These are phyloP conservation scores for Kodamaea lidongshanica DNA, from an alignment of 805 yeast species.

Conservation along the genomic window DNA sequence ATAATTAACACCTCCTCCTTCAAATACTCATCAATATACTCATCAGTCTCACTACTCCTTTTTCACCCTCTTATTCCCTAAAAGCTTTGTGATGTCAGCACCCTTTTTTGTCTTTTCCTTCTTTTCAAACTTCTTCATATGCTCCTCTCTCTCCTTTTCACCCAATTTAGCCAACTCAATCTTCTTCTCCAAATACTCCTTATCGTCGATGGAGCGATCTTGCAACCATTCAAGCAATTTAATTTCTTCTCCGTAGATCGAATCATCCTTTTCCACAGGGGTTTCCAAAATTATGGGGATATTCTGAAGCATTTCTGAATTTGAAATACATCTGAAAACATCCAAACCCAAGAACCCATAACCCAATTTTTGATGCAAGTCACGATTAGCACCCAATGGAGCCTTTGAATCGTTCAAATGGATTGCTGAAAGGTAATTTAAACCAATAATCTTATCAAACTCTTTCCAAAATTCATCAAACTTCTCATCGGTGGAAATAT, in stretches of 20 bases:
- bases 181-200: conserved; percentile 46
- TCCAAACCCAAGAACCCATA: conserved; percentile 86
- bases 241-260: conserved; percentile 72
- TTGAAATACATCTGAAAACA: conserved; percentile 71
- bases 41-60: conserved; percentile 6
- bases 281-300: conserved; percentile 87
- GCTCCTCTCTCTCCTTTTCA: conserved; percentile 62
- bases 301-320: conserved; percentile 50
- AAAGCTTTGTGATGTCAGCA: not conserved
- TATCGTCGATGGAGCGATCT: conserved; percentile 48
- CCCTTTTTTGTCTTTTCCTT: conserved; percentile 10
- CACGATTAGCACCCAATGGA: conserved; percentile 84
- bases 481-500: conserved; percentile 53
- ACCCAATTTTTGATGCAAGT: conserved; percentile 86
- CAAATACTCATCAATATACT: conserved; percentile 12
- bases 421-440: conserved; percentile 66
- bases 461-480: conserved; percentile 67
- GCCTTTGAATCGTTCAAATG: conserved; percentile 95
- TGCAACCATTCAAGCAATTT: conserved; percentile 77
- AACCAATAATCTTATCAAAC: conserved; percentile 72
- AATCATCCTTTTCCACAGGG: conserved; percentile 64
- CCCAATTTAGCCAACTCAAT: conserved; percentile 54
- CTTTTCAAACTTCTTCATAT: conserved; percentile 54
- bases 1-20: not conserved
- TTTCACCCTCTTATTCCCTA: not conserved